Base-by-base conservation (phyloP, 192 early-diverging fungal species). In the Pecoramyces ruminantium region DNA sequence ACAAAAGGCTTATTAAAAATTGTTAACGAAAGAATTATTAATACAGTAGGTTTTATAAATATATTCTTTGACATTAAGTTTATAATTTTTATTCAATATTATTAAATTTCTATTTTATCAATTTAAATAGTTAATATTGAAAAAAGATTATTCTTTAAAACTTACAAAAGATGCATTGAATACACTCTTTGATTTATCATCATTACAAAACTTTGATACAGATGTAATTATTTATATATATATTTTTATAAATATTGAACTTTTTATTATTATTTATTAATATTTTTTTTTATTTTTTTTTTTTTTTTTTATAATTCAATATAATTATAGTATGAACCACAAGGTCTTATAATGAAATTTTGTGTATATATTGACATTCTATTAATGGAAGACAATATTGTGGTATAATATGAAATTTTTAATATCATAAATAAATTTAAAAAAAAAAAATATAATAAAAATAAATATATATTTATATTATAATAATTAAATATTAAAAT, bases 41-140 rank as follows among this genome's bases (percentile, higher is more conserved):
- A 94, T 79, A 95, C 91, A 92, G 92, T 94, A 88, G 4, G 29
- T n/a, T n/a, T n/a, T n/a, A n/a, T n/a, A n/a, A n/a, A n/a, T n/a
- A n/a, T n/a, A n/a, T n/a, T n/a, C n/a, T n/a, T n/a, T n/a, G n/a
- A n/a, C n/a, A n/a, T n/a, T n/a, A n/a, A n/a, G n/a, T n/a, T n/a
- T n/a, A n/a, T n/a, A n/a, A n/a, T n/a, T n/a, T n/a, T n/a, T n/a
- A n/a, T n/a, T n/a, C n/a, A n/a, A n/a, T n/a, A n/a, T n/a, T n/a
- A n/a, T n/a, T n/a, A n/a, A n/a, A n/a, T n/a, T n/a, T n/a, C n/a
- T n/a, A n/a, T n/a, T n/a, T n/a, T n/a, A n/a, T n/a, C n/a, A n/a
- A n/a, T n/a, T 51, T 51, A 34, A 21, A n/a, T 67, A 67, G 9
- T 78, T 91, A 90, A 89, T 92, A 9, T 79, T 92, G 40, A 89